Conservation (phyloP, 2,329 filamentous ascomycete species). For the Cladosporium sp. region DNA sequence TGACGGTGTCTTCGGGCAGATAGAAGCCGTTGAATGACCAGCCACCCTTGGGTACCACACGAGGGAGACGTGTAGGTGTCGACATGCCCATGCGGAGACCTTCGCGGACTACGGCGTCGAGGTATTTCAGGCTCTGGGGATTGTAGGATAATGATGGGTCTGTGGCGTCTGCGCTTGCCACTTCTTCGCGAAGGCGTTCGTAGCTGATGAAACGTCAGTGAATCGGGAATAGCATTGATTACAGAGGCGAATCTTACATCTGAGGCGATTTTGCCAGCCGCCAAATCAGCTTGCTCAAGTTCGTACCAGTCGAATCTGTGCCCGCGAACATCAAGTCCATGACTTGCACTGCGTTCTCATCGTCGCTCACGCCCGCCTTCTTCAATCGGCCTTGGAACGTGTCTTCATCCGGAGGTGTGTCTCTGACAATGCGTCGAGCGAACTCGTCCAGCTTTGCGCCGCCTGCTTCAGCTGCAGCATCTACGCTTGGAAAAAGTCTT, state of each 20-base stretch:
- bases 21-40: conserved; percentile 27
- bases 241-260: conserved; percentile 24
- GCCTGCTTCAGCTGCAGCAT: conserved; percentile 27
- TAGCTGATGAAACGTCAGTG: conserved; percentile 22
- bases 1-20: conserved; percentile 38
- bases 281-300: conserved; percentile 44
- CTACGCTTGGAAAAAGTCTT: conserved; percentile 25
- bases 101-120: conserved; percentile 46
- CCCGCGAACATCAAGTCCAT: conserved; percentile 52
- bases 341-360: conserved; percentile 45
- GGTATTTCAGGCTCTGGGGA: conserved; percentile 37
- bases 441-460: conserved; percentile 42
- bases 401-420: conserved; percentile 24
- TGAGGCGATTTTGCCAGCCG: conserved; percentile 39
- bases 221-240: too few species aligned
- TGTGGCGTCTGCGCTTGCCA: conserved; percentile 22
- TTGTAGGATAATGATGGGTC: conserved; percentile 22
- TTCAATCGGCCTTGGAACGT: conserved; percentile 47
- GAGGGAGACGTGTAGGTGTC: conserved; percentile 46
- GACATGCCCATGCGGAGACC: conserved; percentile 46
- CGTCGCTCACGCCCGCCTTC: conserved; percentile 35
- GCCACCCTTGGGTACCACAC: conserved; percentile 39
- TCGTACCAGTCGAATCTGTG: conserved; percentile 49
- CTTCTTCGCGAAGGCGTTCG: conserved; percentile 30
- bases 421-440: conserved; percentile 19